Conservation (phyloP, 2,329 filamentous ascomycete genomes). For the Alternaria consortialis region DNA sequence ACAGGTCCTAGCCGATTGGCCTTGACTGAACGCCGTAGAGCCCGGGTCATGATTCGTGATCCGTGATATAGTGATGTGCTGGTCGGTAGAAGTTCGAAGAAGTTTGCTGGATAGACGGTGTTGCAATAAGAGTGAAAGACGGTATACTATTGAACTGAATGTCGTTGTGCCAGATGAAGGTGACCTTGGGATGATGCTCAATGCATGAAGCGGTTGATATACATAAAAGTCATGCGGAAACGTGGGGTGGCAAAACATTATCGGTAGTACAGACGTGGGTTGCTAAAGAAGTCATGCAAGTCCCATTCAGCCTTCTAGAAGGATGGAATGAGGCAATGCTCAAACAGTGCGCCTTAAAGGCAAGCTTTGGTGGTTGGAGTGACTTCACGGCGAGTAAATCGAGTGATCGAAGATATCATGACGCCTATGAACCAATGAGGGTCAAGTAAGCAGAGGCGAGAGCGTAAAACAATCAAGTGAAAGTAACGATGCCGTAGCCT, state of each 20-base stretch:
- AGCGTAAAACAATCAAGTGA: slow-evolving; percentile 1
- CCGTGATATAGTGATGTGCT: not conserved
- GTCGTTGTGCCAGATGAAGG: not conserved
- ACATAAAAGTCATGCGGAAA: not conserved
- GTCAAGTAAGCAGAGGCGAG: not conserved
- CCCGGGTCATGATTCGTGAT: not conserved
- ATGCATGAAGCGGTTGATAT: not conserved
- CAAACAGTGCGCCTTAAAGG: not conserved
- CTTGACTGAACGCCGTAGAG: not conserved
- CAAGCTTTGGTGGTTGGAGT: not conserved
- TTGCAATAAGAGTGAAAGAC: not conserved
- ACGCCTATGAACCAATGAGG: not conserved
- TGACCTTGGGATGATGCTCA: not conserved
- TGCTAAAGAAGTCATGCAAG: not conserved
- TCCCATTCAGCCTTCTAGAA: not conserved
- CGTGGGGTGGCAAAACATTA: not conserved
- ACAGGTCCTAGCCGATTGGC: not conserved
- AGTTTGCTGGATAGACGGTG: not conserved
- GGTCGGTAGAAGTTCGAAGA: not conserved
- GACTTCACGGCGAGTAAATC: not conserved
- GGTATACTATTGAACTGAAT: not conserved
- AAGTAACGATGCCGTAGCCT: not conserved
- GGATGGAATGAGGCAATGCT: not conserved
- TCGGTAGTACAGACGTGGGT: not conserved
- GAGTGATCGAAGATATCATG: not conserved